Conservation (phyloP, 2,329 filamentous ascomycete genomes). For the Monosporascus sp. region DNA sequence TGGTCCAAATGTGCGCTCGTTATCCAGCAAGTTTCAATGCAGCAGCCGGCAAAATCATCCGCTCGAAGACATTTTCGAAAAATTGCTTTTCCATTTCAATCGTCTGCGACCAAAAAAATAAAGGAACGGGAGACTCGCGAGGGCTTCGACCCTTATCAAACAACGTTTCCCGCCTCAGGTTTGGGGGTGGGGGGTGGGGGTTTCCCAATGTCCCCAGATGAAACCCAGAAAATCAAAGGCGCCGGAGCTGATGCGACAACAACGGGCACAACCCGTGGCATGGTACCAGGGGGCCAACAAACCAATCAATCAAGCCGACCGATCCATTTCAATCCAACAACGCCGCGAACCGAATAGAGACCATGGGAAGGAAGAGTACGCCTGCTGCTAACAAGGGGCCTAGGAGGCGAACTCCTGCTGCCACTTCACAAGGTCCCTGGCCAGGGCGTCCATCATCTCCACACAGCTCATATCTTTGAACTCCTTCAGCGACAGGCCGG, state of each 20-base stretch:
- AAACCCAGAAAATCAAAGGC: not conserved
- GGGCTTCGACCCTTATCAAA: not conserved
- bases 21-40: not conserved
- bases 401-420: constrained; percentile 62
- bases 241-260: not conserved
- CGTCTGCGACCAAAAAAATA: not conserved
- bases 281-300: not conserved
- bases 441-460: constrained; percentile 88
- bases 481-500: constrained; percentile 34
- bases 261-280: not conserved
- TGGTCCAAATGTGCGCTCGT: no score
- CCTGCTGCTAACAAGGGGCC: constrained; percentile 17
- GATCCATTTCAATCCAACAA: not conserved
- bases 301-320: not conserved
- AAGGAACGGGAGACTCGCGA: not conserved
- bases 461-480: constrained; percentile 74
- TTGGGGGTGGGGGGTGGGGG: no score
- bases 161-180: not conserved
- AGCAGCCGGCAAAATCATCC: no score
- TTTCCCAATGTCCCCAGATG: not conserved
- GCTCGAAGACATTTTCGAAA: no score
- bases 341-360: not conserved
- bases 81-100: no score
- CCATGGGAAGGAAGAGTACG: not conserved
- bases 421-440: constrained; percentile 77